Percentiles rank a stretch among this genome's conserved stretches.
Evolutionary conservation across 495 filamentous ascomycete genomes (phyloP).

Genomic region (Rostrohypoxylon terebratum): DNA sequence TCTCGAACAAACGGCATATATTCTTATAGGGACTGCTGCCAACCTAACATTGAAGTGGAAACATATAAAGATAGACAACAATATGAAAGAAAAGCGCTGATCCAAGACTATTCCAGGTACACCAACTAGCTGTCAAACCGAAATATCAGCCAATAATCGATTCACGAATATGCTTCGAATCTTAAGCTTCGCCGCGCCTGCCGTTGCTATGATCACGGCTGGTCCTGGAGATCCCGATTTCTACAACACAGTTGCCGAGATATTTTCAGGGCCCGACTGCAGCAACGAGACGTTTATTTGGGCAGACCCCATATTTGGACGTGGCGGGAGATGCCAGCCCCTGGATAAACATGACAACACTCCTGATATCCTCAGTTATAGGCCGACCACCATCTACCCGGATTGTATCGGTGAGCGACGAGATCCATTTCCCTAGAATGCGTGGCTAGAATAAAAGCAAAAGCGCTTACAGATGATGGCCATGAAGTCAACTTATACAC

Average conservation of each 20-base stretch:
- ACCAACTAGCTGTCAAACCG: neutral
- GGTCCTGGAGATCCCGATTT: slow-evolving; percentile 32
- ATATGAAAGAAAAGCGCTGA: neutral
- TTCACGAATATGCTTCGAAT: slow-evolving; percentile 10
- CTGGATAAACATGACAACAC: slow-evolving; percentile 39
- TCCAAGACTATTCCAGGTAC: neutral
- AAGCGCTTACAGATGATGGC: neutral
- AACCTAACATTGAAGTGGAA: neutral
- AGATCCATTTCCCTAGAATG: neutral
- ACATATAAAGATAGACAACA: slow-evolving; percentile 6
- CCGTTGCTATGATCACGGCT: neutral
- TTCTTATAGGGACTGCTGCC: neutral
- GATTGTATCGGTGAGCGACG: slow-evolving; percentile 26
- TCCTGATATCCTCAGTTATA: slow-evolving; percentile 41
- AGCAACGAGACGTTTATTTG: slow-evolving; percentile 32
- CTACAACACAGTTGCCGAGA: slow-evolving; percentile 36
- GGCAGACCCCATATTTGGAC: slow-evolving; percentile 39
- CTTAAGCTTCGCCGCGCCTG: slow-evolving; percentile 2
- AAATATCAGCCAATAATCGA: neutral
- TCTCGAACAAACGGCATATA: neutral
- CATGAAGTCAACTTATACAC: slow-evolving; percentile 33
- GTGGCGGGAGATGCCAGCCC: slow-evolving; percentile 37
- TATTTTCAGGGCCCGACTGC: slow-evolving; percentile 34
- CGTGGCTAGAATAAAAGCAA: neutral
- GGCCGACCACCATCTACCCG: slow-evolving; percentile 31